These are phyloP conservation scores for Zizania latifolia DNA, from an alignment of 176 grass and related monocot genomes.

Conservation along the genomic window DNA sequence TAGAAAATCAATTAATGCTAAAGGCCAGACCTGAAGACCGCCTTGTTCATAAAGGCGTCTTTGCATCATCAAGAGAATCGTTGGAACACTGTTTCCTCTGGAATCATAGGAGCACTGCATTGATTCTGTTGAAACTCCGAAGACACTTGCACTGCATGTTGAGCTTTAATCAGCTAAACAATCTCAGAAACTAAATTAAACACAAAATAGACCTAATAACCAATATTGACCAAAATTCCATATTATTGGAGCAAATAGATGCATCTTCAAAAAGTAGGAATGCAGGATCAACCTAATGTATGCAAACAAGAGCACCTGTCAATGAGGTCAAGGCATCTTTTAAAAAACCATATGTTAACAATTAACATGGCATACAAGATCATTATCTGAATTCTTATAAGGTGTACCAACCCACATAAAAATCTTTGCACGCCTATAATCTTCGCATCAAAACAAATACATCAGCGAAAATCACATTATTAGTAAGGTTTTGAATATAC, in stretches of 20 bases:
- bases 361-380: background rate
- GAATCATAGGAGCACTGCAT: slow-evolving; percentile 85
- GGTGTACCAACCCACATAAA: background rate
- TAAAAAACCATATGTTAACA: background rate
- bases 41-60: slow-evolving; percentile 62
- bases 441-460: background rate
- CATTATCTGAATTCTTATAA: background rate
- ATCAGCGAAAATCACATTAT: background rate
- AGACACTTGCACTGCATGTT: slow-evolving; percentile 59
- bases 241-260: background rate
- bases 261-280: background rate
- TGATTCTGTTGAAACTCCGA: slow-evolving; percentile 74
- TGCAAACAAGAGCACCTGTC: background rate
- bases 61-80: slow-evolving; percentile 77
- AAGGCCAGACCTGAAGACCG: slow-evolving; percentile 42
- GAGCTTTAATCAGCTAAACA: slow-evolving; percentile 3
- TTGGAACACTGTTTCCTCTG: slow-evolving; percentile 77
- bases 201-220: background rate
- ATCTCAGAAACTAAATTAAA: background rate
- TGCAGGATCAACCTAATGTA: background rate
- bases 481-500: background rate
- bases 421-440: background rate
- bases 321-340: background rate
- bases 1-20: background rate
- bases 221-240: slow-evolving; percentile 8